A percentile compares a stretch with the other conserved stretches of the same genome.
Evolutionary conservation across 2,329 filamentous ascomycete genomes (phyloP).

Genomic region (Scopulariopsis brevicaulis): DNA sequence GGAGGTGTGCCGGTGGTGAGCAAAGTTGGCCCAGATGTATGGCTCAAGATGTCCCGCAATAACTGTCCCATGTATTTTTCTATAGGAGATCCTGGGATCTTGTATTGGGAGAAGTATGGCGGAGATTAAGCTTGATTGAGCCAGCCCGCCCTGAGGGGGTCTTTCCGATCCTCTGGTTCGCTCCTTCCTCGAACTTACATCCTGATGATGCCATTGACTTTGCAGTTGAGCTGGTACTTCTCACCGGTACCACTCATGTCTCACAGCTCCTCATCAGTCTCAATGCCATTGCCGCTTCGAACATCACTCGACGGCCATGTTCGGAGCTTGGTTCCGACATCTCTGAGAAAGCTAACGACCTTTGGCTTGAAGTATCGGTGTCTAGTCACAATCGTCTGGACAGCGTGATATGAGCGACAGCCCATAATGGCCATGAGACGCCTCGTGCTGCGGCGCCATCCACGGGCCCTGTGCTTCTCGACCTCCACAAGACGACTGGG

Average conservation of each 20-base stretch:
- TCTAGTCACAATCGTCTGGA: not conserved
- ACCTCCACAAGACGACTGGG: conserved; percentile 31
- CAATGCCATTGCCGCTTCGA: not conserved
- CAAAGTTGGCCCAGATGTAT: too few relatives aligned
- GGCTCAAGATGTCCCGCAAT: too few relatives aligned
- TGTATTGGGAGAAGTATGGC: too few relatives aligned
- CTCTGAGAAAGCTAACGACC: not conserved
- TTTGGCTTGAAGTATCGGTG: not conserved
- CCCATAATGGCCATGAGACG: conserved; percentile 40
- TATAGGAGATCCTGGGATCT: too few relatives aligned
- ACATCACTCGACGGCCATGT: not conserved
- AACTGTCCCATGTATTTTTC: too few relatives aligned
- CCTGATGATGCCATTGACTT: not conserved
- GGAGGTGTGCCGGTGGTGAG: too few relatives aligned
- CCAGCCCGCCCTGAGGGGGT: too few relatives aligned
- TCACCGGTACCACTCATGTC: not conserved
- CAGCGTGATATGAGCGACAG: not conserved
- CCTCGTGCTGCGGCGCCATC: conserved; percentile 42
- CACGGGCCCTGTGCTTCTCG: conserved; percentile 55
- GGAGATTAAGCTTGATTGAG: too few relatives aligned
- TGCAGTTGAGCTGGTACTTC: not conserved
- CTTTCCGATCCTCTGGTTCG: too few relatives aligned
- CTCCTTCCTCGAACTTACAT: not conserved
- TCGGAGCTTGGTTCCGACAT: not conserved
- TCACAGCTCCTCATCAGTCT: not conserved